Evolutionary conservation across 108 stramenopile genomes (phyloP).

Genomic region (Cyclotella choctawhatcheeana): DNA sequence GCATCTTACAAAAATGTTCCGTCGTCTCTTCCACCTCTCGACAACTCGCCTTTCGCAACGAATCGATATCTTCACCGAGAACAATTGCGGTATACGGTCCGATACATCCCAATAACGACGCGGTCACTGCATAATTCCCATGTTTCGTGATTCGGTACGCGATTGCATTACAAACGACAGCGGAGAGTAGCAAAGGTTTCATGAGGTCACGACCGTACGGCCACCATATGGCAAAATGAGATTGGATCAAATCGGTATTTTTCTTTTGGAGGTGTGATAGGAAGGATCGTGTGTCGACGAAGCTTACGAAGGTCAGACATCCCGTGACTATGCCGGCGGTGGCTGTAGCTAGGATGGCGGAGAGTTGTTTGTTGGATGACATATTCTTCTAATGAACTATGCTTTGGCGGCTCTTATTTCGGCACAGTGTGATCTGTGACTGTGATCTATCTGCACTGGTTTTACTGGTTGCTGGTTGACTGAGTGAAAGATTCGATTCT

Average conservation of each 20-base stretch:
- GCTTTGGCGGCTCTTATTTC: no score
- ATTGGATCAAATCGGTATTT: not conserved
- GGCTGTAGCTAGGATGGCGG: slow-evolving; percentile 3
- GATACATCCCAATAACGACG: slow-evolving; percentile 2
- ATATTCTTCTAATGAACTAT: no score
- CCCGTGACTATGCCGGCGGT: not conserved
- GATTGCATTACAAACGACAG: not conserved
- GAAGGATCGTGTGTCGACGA: slow-evolving; percentile 10
- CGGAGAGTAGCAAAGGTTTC: not conserved
- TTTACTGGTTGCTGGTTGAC: no score
- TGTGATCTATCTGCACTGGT: no score
- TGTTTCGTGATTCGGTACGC: not conserved
- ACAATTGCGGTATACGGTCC: slow-evolving; percentile 9
- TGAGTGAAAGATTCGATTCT: no score
- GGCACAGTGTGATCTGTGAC: no score
- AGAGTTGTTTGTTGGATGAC: not conserved
- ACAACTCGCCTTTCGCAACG: not conserved
- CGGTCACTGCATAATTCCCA: not conserved
- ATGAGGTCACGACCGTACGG: not conserved
- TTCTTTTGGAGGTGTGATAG: not conserved
- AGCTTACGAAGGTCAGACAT: not conserved
- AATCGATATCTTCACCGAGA: not conserved
- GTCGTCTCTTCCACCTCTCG: not conserved
- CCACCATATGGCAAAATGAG: slow-evolving; percentile 13
- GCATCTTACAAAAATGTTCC: not conserved